Evolutionary conservation across 306 rosid species (phyloP), one percentile per base, ranked within the genome.

Genomic region (Quercus aquifolioides): DNA sequence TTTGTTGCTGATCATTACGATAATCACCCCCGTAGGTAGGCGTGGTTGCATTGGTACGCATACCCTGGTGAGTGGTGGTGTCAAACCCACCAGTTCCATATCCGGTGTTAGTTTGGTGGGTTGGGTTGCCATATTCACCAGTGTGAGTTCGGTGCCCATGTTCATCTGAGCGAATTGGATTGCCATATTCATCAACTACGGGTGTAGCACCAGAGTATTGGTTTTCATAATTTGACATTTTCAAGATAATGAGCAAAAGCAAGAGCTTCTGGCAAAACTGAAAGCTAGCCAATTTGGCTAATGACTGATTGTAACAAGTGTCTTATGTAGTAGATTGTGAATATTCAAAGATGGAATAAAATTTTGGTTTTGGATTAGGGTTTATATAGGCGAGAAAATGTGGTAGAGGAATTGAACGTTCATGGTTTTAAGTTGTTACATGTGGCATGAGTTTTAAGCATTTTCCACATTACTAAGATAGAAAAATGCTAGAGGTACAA

Each of bases 201-300:
- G 15, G 17, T 11, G 17, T 13, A 49, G 17, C 54, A 13, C 54
- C 60, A 18, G 76, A 63, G 69, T 79, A 43, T 5, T 25, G 78
- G 73, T 64, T 74, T 49, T 74, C 83, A 49, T 6, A 30, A 10
- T 84, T 64, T 3, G 83, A 74, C 90, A 86, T 86, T 80, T 80
- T 77, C 33, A 28, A 64, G 70, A 35, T 26, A 28, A 63, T 63
- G 38, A 63, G 38, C 69, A 14, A 28, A 5, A 63, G 19, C 9
- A 26, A 63, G 69, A 63, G 46, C 46, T 8, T 38, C 3, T 38
- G 0, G 11, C 11, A 38, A 38, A 38, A 38, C 46, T 38, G 46
- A 38, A 38, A 38, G 46, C 46, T 38, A 38, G 46, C 46, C 46
- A 38, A 38, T 38, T 38, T 7, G 46, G 46, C 46, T 8, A 38